Evolutionary conservation across 2,329 filamentous ascomycete genomes (phyloP).

Genomic region (Aspergillus pseudoterreus): DNA sequence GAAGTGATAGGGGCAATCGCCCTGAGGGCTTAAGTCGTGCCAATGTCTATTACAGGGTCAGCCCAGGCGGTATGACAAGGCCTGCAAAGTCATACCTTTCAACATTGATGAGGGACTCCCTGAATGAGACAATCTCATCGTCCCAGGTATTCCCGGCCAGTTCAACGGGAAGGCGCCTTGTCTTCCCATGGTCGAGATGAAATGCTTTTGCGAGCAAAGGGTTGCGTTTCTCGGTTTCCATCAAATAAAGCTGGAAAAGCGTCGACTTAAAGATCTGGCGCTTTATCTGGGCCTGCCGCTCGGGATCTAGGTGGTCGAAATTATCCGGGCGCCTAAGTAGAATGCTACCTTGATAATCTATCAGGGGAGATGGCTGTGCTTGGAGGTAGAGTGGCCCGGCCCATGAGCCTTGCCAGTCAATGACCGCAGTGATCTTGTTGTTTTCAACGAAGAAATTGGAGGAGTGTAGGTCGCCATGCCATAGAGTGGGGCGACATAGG

Average conservation of each 20-base stretch:
- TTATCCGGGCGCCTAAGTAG: slow-evolving; percentile 21
- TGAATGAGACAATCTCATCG: slow-evolving; percentile 21
- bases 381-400: slow-evolving; percentile 23
- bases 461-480: slow-evolving; percentile 38
- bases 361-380: slow-evolving; percentile 17
- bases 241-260: slow-evolving; percentile 20
- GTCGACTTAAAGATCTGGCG: slow-evolving; percentile 19
- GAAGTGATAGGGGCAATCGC: slow-evolving; percentile 18
- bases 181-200: slow-evolving; percentile 20
- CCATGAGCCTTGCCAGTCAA: slow-evolving; percentile 42
- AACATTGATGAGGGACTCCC: slow-evolving; percentile 22
- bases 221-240: slow-evolving; percentile 15
- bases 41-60: slow-evolving; percentile 11
- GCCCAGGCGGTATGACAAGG: not conserved
- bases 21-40: slow-evolving; percentile 12
- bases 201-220: slow-evolving; percentile 16
- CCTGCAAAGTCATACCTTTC: slow-evolving; percentile 15
- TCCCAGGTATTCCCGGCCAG: slow-evolving; percentile 21
- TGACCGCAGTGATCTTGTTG: slow-evolving; percentile 34
- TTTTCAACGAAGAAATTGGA: slow-evolving; percentile 38
- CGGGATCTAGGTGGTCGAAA: slow-evolving; percentile 17
- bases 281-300: slow-evolving; percentile 12
- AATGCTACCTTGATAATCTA: slow-evolving; percentile 24
- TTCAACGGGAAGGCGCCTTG: slow-evolving; percentile 18
- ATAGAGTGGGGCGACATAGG: slow-evolving; percentile 29